phyloP scores from a whole-genome alignment of 129 eudicot genomes.

The Tagetes patula region DNA sequence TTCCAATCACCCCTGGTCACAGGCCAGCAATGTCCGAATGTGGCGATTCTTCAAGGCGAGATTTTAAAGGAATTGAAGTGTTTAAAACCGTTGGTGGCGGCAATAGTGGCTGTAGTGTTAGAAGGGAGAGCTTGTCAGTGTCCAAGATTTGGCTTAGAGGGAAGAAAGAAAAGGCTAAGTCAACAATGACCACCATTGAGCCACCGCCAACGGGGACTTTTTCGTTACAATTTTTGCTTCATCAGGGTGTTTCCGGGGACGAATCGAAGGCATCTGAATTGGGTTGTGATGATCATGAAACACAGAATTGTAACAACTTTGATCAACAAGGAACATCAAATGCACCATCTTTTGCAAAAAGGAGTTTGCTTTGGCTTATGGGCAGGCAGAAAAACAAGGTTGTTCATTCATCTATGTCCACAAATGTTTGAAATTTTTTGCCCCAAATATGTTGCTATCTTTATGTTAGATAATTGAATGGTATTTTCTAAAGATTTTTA shows the following conservation, averaged over 20 bases:
- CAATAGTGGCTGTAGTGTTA: constrained; percentile 31
- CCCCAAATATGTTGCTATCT: constrained; percentile 27
- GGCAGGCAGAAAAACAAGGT: constrained; percentile 79
- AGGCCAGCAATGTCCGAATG: constrained; percentile 73
- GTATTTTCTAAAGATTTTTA: constrained; percentile 27
- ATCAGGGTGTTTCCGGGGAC: constrained; percentile 32
- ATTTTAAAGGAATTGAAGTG: constrained; percentile 59
- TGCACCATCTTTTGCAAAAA: constrained; percentile 64
- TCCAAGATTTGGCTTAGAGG: constrained; percentile 90
- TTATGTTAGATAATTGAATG: constrained; percentile 16
- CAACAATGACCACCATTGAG: constrained; percentile 23
- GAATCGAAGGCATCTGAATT: constrained; percentile 42
- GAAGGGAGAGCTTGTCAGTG: constrained; percentile 67
- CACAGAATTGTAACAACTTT: constrained; percentile 49
- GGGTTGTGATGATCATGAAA: constrained; percentile 59
- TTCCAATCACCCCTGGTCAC: constrained; percentile 56
- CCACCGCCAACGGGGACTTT: constrained; percentile 47
- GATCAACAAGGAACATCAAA: constrained; percentile 50
- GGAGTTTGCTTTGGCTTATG: constrained; percentile 74
- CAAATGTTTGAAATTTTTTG: constrained; percentile 48
- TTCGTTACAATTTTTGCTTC: constrained; percentile 55
- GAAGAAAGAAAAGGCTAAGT: constrained; percentile 47
- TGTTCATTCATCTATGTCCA: constrained; percentile 50
- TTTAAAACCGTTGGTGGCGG: constrained; percentile 32
- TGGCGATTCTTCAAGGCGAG: constrained; percentile 67